These are phyloP conservation scores for Cryphonectria nitschkei DNA, from an alignment of 2,329 filamentous ascomycete species.

Conservation along the genomic window DNA sequence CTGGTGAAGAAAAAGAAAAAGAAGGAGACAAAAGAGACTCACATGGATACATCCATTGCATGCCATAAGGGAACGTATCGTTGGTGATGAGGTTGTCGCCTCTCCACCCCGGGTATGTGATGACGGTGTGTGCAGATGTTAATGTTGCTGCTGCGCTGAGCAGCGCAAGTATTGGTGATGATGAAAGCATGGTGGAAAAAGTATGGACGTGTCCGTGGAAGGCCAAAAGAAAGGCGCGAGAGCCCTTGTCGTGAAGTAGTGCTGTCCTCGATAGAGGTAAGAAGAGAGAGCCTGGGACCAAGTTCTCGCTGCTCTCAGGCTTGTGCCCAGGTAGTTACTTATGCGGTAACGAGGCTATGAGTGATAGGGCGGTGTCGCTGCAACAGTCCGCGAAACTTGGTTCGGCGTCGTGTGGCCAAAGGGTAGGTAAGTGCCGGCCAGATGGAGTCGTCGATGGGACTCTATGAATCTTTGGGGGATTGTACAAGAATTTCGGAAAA, in stretches of 20 bases:
- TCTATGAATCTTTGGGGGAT: background rate
- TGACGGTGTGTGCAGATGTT: slow-evolving; percentile 74
- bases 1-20: background rate
- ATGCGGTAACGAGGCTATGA: background rate
- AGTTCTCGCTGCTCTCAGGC: background rate
- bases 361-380: background rate
- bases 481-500: background rate
- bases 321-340: background rate
- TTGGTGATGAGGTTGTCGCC: slow-evolving; percentile 85
- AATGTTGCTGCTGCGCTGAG: slow-evolving; percentile 51
- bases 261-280: background rate
- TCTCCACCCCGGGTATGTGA: slow-evolving; percentile 85
- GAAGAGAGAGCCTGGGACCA: background rate
- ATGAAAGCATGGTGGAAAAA: slow-evolving; percentile 48
- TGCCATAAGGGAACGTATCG: slow-evolving; percentile 80
- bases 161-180: slow-evolving; percentile 46
- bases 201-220: slow-evolving; percentile 7
- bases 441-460: background rate
- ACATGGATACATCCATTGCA: slow-evolving; percentile 98
- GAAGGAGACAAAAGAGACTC: slow-evolving; percentile 44
- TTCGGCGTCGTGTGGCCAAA: background rate
- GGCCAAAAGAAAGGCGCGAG: background rate
- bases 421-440: background rate
- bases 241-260: background rate
- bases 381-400: background rate